These are phyloP conservation scores for Xylariaceae sp. DNA, from an alignment of 2,329 filamentous ascomycete genomes.

Conservation along the genomic window DNA sequence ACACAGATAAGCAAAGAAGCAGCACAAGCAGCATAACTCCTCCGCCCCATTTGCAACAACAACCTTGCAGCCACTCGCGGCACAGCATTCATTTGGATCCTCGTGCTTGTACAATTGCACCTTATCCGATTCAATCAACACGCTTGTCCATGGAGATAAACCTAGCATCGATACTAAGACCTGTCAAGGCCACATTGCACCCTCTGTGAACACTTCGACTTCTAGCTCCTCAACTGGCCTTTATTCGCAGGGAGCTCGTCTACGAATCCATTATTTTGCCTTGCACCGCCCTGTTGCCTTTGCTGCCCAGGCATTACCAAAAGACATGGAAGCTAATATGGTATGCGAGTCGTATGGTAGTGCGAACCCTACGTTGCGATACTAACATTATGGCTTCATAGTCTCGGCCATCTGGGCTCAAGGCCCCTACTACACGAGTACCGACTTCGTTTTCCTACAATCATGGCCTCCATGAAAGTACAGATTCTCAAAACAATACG, in stretches of 20 bases:
- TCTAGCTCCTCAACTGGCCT: conserved; percentile 15
- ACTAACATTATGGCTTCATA: conserved; percentile 26
- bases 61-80: not conserved
- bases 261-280: conserved; percentile 17
- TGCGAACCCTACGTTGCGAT: not conserved
- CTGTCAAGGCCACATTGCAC: conserved; percentile 17
- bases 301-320: conserved; percentile 7
- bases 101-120: not conserved
- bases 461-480: conserved; percentile 58
- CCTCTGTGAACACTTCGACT: conserved; percentile 6
- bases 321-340: conserved; percentile 35
- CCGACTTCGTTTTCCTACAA: conserved; percentile 35
- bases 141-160: conserved; percentile 15
- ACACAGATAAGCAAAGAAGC: conserved; percentile 8
- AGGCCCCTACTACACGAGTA: conserved; percentile 34
- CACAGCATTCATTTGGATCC: conserved; percentile 1
- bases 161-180: conserved; percentile 11
- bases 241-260: conserved; percentile 13
- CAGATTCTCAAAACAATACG: conserved; percentile 65
- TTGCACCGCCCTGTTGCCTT: not conserved
- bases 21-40: conserved; percentile 11
- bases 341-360: conserved; percentile 22
- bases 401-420: conserved; percentile 26
- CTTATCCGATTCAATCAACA: not conserved
- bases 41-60: conserved; percentile 10